Conservation (phyloP, 2,329 filamentous ascomycete species). For the Malbranchea cinnamomea region DNA sequence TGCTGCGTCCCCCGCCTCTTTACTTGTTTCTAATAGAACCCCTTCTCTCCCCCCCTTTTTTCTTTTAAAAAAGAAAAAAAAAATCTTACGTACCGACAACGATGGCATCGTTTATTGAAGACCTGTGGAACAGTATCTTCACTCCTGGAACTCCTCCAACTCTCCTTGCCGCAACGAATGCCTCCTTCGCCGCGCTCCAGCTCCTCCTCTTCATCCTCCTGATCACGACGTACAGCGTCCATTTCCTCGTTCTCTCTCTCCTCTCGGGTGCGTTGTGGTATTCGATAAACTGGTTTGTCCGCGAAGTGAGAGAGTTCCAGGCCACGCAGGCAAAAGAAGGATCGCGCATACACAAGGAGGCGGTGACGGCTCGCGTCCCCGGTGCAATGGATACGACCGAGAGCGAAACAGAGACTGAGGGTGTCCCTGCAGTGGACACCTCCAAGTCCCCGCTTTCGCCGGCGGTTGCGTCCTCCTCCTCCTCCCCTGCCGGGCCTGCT, state of each 20-base stretch:
- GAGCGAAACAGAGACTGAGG: constrained; percentile 32
- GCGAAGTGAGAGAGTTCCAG: constrained; percentile 42
- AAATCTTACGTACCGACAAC: constrained; percentile 16
- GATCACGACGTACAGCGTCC: constrained; percentile 68
- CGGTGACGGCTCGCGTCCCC: constrained; percentile 10
- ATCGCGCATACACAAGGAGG: constrained; percentile 9
- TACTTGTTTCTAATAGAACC: too few relatives aligned
- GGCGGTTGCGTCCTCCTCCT: constrained; percentile 8
- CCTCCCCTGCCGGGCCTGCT: constrained; percentile 12
- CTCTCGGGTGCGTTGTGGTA: constrained; percentile 77
- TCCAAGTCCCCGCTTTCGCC: constrained; percentile 3
- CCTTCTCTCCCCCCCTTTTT: background rate
- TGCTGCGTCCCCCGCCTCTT: too few relatives aligned
- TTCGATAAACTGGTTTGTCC: constrained; percentile 93
- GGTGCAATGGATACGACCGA: constrained; percentile 24
- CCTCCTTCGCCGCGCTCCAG: constrained; percentile 74
- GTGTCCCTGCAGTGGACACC: constrained; percentile 12
- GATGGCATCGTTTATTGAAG: constrained; percentile 45
- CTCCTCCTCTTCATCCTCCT: constrained; percentile 61
- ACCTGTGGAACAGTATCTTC: constrained; percentile 88
- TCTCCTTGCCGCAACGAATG: constrained; percentile 79
- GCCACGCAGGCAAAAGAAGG: constrained; percentile 32
- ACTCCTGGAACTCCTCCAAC: constrained; percentile 79
- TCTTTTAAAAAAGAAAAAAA: background rate
- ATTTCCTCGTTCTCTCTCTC: constrained; percentile 69